Base-by-base conservation (phyloP, 73 alveolate species). In the Paramecium pentaurelia region DNA sequence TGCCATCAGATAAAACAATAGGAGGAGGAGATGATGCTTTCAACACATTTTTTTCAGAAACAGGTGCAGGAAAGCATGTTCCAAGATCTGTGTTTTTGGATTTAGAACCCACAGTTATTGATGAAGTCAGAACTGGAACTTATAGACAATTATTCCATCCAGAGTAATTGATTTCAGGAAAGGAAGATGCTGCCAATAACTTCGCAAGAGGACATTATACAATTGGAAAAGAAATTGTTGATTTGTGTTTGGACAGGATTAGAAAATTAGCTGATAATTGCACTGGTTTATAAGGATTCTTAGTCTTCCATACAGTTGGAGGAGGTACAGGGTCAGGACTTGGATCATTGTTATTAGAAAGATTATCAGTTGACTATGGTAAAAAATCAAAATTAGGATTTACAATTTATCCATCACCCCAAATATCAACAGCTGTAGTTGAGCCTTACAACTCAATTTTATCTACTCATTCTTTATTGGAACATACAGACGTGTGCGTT, bases 261-360 rank as follows among this genome's bases (percentile, higher is more conserved):
- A 58, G 94, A 36, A 64, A 49, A 27, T 44, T 68, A 49, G 80
- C 32, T 9, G 94, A 88, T 27, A 60, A 58, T 8, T 88, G 94
- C 59, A 77, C 71, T 22, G 16, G 42, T 38, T 32, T 70, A 8
- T 8, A 68, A 12, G 89, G 90, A 30, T 70, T 88, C 54, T n/a
- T 70, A 25, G 32, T 88, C 18, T 34, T 45, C 28, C 49, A 68
- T 14, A 22, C 91, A 34, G 14, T 88, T 10, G 70, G 77, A 34
- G 94, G 94, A 38, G 94, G 94, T 8, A 88, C 94, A 14, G 94
- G 94, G 22, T 70, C 90, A 14, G 94, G 94, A 40, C 51, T 88
- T 54, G 77, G 73, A 3, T 44, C 94, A 28, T 47, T 88, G 14
- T 45, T 88, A 28, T 20, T 71, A 16, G 86, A 36, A 49, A 68